phyloP scores from a whole-genome alignment of 2,329 filamentous ascomycete species.

The Aureobasidium melanogenum region DNA sequence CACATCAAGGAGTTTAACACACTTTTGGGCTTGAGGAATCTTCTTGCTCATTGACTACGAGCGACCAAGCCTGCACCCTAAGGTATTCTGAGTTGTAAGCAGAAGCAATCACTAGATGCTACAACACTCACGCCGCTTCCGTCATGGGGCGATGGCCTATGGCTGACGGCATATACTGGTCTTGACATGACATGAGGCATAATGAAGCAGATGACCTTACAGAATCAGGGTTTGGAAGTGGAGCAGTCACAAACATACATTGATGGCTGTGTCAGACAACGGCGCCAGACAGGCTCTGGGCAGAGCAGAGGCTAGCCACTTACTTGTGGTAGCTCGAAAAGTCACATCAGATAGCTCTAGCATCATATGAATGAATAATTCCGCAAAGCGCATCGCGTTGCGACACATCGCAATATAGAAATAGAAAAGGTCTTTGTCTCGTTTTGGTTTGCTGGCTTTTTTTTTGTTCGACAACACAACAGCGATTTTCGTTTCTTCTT shows the following conservation, averaged over 20 bases:
- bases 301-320: background rate
- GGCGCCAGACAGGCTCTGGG: background rate
- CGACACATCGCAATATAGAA: background rate
- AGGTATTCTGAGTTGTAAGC: background rate
- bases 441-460: conserved; percentile 1
- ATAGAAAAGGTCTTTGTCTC: background rate
- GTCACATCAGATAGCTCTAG: background rate
- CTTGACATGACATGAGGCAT: background rate
- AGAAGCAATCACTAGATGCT: background rate
- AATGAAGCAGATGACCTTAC: background rate
- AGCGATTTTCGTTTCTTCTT: background rate
- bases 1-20: background rate
- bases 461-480: background rate
- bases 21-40: background rate
- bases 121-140: background rate
- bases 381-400: background rate
- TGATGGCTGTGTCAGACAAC: background rate
- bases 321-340: too few species aligned
- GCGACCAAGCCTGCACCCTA: background rate
- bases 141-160: background rate
- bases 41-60: background rate
- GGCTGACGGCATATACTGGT: background rate
- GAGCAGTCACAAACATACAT: background rate
- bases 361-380: background rate
- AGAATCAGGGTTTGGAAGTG: background rate